Base-by-base conservation (phyloP, 768 basidiomycete species). In the Termitomyces sp. region DNA sequence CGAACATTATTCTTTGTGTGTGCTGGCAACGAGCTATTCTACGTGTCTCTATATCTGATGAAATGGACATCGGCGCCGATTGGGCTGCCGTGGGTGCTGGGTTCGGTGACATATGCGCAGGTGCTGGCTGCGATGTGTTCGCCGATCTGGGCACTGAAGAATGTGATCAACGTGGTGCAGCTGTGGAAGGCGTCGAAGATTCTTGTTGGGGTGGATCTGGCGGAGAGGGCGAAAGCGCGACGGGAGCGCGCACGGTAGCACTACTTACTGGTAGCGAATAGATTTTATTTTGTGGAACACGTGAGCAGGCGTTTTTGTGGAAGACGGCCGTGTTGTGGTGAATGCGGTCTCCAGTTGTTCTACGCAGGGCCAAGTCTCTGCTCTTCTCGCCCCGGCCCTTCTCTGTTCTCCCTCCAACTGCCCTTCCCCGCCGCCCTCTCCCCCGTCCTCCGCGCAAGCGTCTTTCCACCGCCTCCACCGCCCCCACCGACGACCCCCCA, bases 111-210 rank as follows among this genome's bases (percentile, higher is more conserved):
- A 16, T 96, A 89, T 84, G 87, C 95, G 2, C 86, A 91, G 70
- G 63, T 87, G 4, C 72, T 94, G 65, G 94, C 92, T 0, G 58
- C 77, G 42, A 6, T 84, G 33, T 87, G 84, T 40, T 79, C 80
- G 65, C 90, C 87, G 0, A 76, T 97, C 51, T 96, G 88, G 71
- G 66, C 85, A 16, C 70, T 80, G 64, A 99, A 98, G 80, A 97
- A 98, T 72, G 69, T 95, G 59, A 93, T 99, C 79, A 97, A 98
- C 73, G 74, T 91, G 38, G 95, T 99, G 7, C 97, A 99, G 74
- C 85, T 98, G 60, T 98, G 96, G 96, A 99, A 99, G 73, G 96
- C 97, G 32, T 90, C 91, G 39, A 94, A 94, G 76, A 93, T 94
- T 58, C 82, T 97, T 16, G 95, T 97, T 15, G 94, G 95, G 0